phyloP scores from a whole-genome alignment of 2,329 filamentous ascomycete genomes.

The Colletotrichum nymphaeae region DNA sequence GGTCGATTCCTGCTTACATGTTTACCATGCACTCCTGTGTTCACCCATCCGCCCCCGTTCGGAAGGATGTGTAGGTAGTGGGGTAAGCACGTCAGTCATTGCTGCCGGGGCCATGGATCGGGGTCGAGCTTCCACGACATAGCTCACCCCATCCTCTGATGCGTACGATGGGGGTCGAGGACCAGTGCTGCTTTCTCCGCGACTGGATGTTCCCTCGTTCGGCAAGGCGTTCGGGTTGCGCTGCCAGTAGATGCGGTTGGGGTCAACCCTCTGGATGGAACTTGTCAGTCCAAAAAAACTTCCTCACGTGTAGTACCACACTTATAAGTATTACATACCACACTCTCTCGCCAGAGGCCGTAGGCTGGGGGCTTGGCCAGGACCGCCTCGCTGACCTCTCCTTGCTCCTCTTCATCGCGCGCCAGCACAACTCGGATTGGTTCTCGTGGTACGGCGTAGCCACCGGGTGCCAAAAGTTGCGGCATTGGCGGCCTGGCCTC shows the following conservation, averaged over 20 bases:
- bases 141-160: constrained; percentile 80
- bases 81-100: constrained; percentile 25
- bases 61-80: constrained; percentile 60
- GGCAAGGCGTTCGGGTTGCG: constrained; percentile 61
- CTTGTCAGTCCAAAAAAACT: background rate
- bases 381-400: constrained; percentile 56
- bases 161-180: constrained; percentile 79
- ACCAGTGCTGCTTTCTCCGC: constrained; percentile 40
- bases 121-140: constrained; percentile 75
- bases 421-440: constrained; percentile 84
- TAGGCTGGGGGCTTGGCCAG: constrained; percentile 83
- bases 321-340: constrained; percentile 63
- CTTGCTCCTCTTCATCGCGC: constrained; percentile 76
- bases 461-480: constrained; percentile 65
- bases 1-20: background rate
- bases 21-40: constrained; percentile 6
- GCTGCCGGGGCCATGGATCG: constrained; percentile 62
- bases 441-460: constrained; percentile 75
- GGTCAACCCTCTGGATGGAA: constrained; percentile 74
- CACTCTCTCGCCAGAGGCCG: constrained; percentile 84
- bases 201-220: constrained; percentile 8
- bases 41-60: constrained; percentile 47
- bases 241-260: constrained; percentile 85
- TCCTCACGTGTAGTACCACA: background rate
- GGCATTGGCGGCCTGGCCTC: constrained; percentile 40